These are phyloP conservation scores for Russula earlei DNA, from an alignment of 768 basidiomycete genomes.

Conservation along the genomic window DNA sequence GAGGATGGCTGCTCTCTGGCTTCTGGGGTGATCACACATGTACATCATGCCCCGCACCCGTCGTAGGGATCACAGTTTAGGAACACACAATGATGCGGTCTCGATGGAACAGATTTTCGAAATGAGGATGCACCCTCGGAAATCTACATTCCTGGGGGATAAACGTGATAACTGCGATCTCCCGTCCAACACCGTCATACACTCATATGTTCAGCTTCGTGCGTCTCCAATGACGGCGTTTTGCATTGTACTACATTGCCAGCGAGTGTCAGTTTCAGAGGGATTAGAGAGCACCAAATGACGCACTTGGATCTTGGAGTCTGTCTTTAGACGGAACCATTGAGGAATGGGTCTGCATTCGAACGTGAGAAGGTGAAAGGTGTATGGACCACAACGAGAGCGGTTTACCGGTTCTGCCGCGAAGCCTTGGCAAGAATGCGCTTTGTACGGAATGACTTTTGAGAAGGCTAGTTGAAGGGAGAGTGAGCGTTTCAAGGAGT, in stretches of 20 bases:
- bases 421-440: constrained; percentile 92
- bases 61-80: too few species aligned
- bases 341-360: constrained; percentile 83
- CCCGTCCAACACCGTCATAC: neutral
- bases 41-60: too few species aligned
- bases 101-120: neutral
- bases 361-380: neutral
- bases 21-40: neutral
- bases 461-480: constrained; percentile 64
- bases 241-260: constrained; percentile 68
- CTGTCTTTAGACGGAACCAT: constrained; percentile 97
- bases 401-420: constrained; percentile 81
- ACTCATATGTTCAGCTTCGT: constrained; percentile 94
- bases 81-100: neutral
- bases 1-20: too few species aligned
- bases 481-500: neutral
- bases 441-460: constrained; percentile 98
- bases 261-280: neutral
- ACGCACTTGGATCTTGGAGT: constrained; percentile 83
- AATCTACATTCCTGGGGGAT: neutral
- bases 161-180: neutral
- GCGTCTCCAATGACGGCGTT: constrained; percentile 98
- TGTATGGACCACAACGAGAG: neutral
- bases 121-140: neutral
- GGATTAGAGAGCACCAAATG: neutral